Percentiles rank a stretch among this genome's conserved stretches.
These are phyloP conservation scores for Ceratobasidium sp. DNA, from an alignment of 1,284 basidiomycete species.

Conservation along the genomic window DNA sequence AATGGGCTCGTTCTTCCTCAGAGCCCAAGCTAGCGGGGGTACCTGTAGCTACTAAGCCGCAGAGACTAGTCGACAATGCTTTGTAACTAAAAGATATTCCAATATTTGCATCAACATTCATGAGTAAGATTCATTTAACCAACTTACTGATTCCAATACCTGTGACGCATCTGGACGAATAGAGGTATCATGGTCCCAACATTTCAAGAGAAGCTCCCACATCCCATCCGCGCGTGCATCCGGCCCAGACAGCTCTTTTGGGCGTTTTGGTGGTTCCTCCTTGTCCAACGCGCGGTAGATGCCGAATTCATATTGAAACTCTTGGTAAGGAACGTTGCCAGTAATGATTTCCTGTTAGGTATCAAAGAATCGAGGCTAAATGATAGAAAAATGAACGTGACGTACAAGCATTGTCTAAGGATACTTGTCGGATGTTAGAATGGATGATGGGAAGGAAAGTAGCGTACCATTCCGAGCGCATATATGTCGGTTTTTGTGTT, in stretches of 20 bases:
- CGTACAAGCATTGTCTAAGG: conserved; percentile 33
- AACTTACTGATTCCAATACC: too few relatives aligned
- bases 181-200: conserved; percentile 20
- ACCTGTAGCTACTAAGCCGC: too few relatives aligned
- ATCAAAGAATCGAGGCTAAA: too few relatives aligned
- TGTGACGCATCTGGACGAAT: conserved; percentile 5
- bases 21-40: too few relatives aligned
- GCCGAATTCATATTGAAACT: conserved; percentile 9
- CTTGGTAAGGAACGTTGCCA: conserved; percentile 11
- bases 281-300: conserved; percentile 3
- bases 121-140: too few relatives aligned
- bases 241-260: neutral
- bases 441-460: neutral
- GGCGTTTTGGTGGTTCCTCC: neutral
- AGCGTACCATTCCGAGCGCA: conserved; percentile 35
- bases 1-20: too few relatives aligned
- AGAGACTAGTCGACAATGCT: too few relatives aligned
- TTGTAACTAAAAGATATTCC: too few relatives aligned
- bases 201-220: conserved; percentile 8
- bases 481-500: conserved; percentile 23
- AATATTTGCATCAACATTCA: too few relatives aligned
- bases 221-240: neutral
- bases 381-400: neutral
- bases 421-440: neutral
- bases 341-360: conserved; percentile 32